Evolutionary conservation across 345 rosid genomes (phyloP).

Genomic region (Melaleuca alternifolia): DNA sequence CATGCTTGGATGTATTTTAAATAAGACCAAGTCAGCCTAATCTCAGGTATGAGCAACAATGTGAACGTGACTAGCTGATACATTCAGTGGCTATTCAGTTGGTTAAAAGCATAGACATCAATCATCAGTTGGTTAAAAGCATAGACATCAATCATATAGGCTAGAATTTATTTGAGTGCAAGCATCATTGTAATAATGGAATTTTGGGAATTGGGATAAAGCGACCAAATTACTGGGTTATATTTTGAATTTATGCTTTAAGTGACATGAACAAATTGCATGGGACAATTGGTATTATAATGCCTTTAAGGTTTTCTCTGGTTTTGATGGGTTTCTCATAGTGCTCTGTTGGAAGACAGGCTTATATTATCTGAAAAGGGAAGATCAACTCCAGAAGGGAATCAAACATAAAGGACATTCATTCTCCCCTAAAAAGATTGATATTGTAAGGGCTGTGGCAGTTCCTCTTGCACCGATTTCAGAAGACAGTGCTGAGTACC

Average conservation of each 20-base stretch:
- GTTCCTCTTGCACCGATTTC: constrained; percentile 51
- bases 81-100: neutral
- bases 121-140: neutral
- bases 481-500: constrained; percentile 41
- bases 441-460: constrained; percentile 48
- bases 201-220: neutral
- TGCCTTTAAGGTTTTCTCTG: neutral
- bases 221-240: neutral
- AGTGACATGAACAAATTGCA: neutral
- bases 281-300: neutral
- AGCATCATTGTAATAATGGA: neutral
- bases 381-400: constrained; percentile 27
- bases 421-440: constrained; percentile 20
- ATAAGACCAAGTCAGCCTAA: neutral
- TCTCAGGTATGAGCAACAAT: neutral
- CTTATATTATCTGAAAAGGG: constrained; percentile 31
- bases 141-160: neutral
- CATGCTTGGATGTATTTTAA: neutral
- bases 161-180: neutral
- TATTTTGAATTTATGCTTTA: neutral
- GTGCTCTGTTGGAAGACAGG: constrained; percentile 30
- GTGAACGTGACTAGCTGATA: neutral
- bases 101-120: too few relatives aligned
- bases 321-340: neutral
- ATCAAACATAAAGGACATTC: constrained; percentile 12